These are phyloP conservation scores for Alternaria sp. DNA, from an alignment of 2,329 filamentous ascomycete genomes.

Conservation along the genomic window DNA sequence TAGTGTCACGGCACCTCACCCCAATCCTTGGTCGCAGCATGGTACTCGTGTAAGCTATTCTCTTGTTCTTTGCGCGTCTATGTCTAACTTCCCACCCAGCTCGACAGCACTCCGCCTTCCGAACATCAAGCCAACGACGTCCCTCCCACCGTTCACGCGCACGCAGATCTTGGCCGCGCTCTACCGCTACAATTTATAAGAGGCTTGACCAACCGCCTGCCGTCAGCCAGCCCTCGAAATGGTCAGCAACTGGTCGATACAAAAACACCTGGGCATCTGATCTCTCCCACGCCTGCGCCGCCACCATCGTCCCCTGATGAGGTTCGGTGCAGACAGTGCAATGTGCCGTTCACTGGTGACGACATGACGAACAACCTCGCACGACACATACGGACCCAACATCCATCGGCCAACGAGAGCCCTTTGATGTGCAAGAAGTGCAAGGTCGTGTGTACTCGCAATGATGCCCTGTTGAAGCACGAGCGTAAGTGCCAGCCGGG, in stretches of 20 bases:
- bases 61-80: not conserved
- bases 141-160: not conserved
- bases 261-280: not conserved
- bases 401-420: not conserved
- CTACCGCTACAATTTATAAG: not conserved
- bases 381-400: slow-evolving; percentile 15
- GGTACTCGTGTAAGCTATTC: slow-evolving; percentile 5
- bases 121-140: not conserved
- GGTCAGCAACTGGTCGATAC: not conserved
- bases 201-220: not conserved
- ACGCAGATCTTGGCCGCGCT: not conserved
- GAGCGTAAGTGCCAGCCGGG: slow-evolving; percentile 13
- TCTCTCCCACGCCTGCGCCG: not conserved
- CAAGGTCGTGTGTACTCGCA: slow-evolving; percentile 5
- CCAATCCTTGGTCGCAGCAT: slow-evolving; percentile 9
- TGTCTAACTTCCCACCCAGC: not conserved
- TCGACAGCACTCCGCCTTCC: not conserved
- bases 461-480: slow-evolving; percentile 20
- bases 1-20: not conserved
- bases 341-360: slow-evolving; percentile 10
- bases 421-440: slow-evolving; percentile 10
- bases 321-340: slow-evolving; percentile 7
- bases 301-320: not conserved
- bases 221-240: not conserved
- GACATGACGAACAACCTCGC: slow-evolving; percentile 15